Percentiles rank a stretch among this genome's conserved stretches.
These are phyloP conservation scores for Magnolia changhungtana DNA, from an alignment of 164 flowering plant genomes.

Conservation along the genomic window DNA sequence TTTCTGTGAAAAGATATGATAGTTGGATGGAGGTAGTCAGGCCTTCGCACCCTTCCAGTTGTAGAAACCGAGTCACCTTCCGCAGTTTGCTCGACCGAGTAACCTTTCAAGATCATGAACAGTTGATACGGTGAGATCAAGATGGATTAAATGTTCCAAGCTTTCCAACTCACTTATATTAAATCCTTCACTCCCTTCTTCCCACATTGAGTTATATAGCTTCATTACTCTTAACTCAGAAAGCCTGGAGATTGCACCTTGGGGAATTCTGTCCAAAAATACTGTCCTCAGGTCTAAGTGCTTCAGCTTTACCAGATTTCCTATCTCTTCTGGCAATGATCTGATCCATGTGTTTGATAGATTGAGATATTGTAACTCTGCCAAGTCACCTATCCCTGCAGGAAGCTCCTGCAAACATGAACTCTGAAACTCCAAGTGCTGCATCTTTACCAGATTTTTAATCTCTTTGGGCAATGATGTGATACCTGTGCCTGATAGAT, in stretches of 20 bases:
- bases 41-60: not conserved
- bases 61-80: not conserved
- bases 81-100: not conserved
- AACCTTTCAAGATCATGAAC: not conserved
- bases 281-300: slow-evolving; percentile 8
- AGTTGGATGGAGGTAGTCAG: not conserved
- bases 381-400: not conserved
- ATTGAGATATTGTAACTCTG: slow-evolving; percentile 14
- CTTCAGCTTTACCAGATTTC: slow-evolving; percentile 8
- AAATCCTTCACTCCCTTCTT: not conserved
- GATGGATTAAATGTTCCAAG: slow-evolving; percentile 7
- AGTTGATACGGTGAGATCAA: slow-evolving; percentile 4
- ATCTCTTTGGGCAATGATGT: slow-evolving; percentile 6
- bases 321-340: slow-evolving; percentile 5
- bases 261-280: not conserved
- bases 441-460: not conserved
- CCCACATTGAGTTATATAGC: not conserved
- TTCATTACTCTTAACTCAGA: slow-evolving; percentile 7
- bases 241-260: not conserved
- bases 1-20: not conserved
- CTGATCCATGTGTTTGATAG: slow-evolving; percentile 2
- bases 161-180: slow-evolving; percentile 3
- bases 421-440: not conserved
- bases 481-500: not conserved
- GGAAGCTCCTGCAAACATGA: too few species aligned